Evolutionary conservation across 768 basidiomycete genomes (phyloP), one percentile per base, ranked within the genome.

Genomic region (Pilatotrama ljubarskyi): DNA sequence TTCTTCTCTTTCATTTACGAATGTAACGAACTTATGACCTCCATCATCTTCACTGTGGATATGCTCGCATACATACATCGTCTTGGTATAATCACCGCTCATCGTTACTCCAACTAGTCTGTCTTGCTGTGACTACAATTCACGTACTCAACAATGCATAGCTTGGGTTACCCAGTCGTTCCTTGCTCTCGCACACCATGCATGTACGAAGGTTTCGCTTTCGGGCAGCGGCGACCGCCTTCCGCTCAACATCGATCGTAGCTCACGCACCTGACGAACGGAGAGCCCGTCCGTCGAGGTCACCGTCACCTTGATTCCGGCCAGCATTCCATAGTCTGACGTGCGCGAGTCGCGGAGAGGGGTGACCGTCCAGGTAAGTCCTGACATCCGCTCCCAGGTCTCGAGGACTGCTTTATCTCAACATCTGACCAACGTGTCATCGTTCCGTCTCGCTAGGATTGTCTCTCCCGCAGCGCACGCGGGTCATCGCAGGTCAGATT

Each of bases 11-110:
- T 49, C 20, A 17, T 54, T 64, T 24, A 65, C 55, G 66, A 65
- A 51, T 61, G 51, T 64, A 51, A 64, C 56, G 65, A 64, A 44
- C 42, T 58, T 55, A 61, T 53, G 60, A 61, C 20, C 35, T 44
- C 51, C 52, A 58, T 57, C 46, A 55, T 51, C 51, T 49, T 47
- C 17, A 17, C 20, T 57, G 55, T 57, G 51, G 22, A 61, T 61
- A 63, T 61, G 59, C 62, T 51, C 47, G 20, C 51, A 36, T 62
- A 62, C 55, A 38, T 55, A 44, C 58, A 59, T 29, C 32, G 37
- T 24, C 36, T 51, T n/a, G 54, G 41, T 61, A 55, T 61, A 61
- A 61, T 61, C 59, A 24, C 59, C 59, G 43, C 54, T 55, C 59
- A 61, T 53, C 42, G 44, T 51, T 54, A 44, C 43, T 46, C 37